Percentiles rank a stretch among this genome's conserved stretches.
These are phyloP conservation scores for Quercus berberidifolia DNA, from an alignment of 306 rosid genomes.

Conservation along the genomic window DNA sequence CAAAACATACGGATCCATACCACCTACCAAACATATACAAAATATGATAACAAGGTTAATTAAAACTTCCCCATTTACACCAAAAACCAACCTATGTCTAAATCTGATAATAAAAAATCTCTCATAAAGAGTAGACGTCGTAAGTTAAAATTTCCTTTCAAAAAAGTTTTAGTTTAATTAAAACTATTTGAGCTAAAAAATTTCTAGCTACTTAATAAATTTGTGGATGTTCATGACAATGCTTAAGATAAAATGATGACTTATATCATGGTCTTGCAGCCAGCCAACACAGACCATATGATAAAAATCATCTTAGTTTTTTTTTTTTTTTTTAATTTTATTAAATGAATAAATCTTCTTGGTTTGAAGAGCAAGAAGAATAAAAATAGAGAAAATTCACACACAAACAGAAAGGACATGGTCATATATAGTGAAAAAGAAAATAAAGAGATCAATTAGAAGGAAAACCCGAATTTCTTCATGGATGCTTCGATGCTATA, in stretches of 20 bases:
- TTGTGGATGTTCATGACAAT: background rate
- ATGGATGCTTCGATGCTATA: background rate
- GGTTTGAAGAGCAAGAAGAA: background rate
- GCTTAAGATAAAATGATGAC: background rate
- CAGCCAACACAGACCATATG: background rate
- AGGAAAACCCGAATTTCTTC: background rate
- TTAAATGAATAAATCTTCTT: background rate
- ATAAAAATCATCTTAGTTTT: background rate
- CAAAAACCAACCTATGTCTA: rapidly evolving
- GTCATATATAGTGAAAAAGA: background rate
- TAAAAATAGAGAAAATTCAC: background rate
- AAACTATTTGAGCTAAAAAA: too few species aligned
- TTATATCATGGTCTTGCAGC: background rate
- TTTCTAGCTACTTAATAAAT: background rate
- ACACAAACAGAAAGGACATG: background rate
- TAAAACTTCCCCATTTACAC: rapidly evolving
- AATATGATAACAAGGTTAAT: background rate
- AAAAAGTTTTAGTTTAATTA: too few species aligned
- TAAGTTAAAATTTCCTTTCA: rapidly evolving
- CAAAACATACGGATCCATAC: slow-evolving; percentile 80
- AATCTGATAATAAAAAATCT: too few species aligned
- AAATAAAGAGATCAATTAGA: background rate
- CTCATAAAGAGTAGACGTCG: rapidly evolving
- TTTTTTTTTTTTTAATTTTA: background rate
- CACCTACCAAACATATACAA: slow-evolving; percentile 27